These are phyloP conservation scores for Plantago elongata DNA, from an alignment of 257 asterid species.

Conservation along the genomic window DNA sequence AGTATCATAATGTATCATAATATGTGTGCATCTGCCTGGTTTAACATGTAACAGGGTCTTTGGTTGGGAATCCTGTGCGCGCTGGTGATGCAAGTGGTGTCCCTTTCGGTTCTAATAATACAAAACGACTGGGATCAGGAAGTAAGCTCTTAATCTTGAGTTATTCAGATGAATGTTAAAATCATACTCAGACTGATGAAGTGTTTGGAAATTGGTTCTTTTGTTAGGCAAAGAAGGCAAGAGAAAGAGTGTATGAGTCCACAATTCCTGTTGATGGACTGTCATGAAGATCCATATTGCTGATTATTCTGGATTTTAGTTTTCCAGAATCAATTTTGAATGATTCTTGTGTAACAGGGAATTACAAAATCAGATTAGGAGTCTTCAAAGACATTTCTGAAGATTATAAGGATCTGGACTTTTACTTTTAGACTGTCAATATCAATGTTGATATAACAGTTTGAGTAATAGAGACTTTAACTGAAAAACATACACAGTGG, in stretches of 20 bases:
- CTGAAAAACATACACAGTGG: too few relatives aligned
- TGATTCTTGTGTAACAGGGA: too few relatives aligned
- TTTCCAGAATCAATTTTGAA: background rate
- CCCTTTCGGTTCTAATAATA: constrained; percentile 31
- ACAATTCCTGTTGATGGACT: constrained; percentile 41
- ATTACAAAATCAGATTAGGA: too few relatives aligned
- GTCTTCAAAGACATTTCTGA: too few relatives aligned
- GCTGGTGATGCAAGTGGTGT: constrained; percentile 51
- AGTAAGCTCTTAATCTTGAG: constrained; percentile 33
- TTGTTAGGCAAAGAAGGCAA: constrained; percentile 56
- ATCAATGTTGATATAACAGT: too few relatives aligned
- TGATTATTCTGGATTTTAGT: background rate
- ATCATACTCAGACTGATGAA: background rate
- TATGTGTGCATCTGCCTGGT: too few relatives aligned
- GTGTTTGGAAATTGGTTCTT: background rate
- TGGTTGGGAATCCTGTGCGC: constrained; percentile 71
- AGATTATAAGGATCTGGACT: too few relatives aligned
- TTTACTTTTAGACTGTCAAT: too few relatives aligned
- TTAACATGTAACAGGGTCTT: constrained; percentile 46
- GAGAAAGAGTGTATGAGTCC: constrained; percentile 44
- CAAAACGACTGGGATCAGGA: constrained; percentile 61
- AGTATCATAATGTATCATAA: too few relatives aligned
- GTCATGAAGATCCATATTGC: constrained; percentile 25
- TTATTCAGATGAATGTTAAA: background rate
- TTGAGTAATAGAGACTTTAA: too few relatives aligned